These are phyloP conservation scores for Gardenia jasminoides DNA, from an alignment of 257 asterid genomes.

Conservation along the genomic window DNA sequence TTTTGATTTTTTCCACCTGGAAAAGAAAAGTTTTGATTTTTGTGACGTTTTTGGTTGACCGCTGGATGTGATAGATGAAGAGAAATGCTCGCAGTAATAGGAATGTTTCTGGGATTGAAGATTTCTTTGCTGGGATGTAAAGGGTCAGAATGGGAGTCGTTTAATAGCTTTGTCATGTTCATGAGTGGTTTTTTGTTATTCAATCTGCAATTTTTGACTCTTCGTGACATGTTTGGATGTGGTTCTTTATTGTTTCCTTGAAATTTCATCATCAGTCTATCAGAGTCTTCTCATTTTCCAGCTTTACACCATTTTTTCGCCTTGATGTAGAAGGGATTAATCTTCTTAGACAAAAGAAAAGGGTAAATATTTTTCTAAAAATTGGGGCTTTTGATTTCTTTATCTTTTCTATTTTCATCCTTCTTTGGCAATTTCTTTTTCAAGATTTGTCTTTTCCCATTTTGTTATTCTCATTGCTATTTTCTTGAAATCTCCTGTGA, in stretches of 20 bases:
- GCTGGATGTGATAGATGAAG: not conserved
- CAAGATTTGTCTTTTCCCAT: not conserved
- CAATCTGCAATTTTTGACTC: not conserved
- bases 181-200: not conserved
- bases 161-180: not conserved
- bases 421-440: not conserved
- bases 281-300: not conserved
- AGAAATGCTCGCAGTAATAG: not conserved
- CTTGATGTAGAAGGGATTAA: not conserved
- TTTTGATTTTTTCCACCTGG: not conserved
- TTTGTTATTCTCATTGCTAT: not conserved
- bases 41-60: conserved; percentile 5
- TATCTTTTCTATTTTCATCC: not conserved
- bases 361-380: not conserved
- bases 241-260: not conserved
- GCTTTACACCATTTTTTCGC: not conserved
- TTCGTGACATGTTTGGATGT: not conserved
- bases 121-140: not conserved
- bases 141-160: not conserved
- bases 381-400: not conserved
- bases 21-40: conserved; percentile 4
- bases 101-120: conserved; percentile 1
- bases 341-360: not conserved
- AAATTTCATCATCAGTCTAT: not conserved
- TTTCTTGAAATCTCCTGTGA: not conserved